Conservation (phyloP, 768 basidiomycete species). For the Phlebiopsis flavidoalba region DNA sequence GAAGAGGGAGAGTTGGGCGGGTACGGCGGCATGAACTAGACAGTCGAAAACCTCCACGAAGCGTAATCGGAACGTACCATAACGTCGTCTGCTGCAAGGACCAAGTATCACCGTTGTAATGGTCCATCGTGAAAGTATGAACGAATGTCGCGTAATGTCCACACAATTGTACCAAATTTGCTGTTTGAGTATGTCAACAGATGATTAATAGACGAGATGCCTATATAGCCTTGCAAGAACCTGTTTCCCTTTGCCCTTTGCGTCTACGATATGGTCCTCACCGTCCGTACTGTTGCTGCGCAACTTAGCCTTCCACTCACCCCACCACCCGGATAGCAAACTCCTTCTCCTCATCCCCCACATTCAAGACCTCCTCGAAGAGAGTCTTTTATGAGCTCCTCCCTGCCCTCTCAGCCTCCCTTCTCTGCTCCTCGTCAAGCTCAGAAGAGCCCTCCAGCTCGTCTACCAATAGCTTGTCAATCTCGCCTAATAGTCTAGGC, state of each 20-base stretch:
- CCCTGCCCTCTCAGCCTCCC: conserved; percentile 14
- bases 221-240: conserved; percentile 3
- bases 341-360: conserved; percentile 68
- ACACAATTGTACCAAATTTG: neutral
- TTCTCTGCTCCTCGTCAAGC: neutral
- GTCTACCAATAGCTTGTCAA: conserved; percentile 29
- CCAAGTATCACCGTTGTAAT: neutral
- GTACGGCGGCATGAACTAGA: too few relatives aligned
- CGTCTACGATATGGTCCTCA: neutral
- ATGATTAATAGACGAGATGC: neutral
- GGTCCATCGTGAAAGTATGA: neutral
- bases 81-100: neutral
- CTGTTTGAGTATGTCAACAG: neutral
- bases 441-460: neutral
- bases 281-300: neutral
- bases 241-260: neutral
- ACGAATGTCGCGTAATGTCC: neutral
- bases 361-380: conserved; percentile 59
- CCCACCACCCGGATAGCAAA: conserved; percentile 72
- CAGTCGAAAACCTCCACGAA: too few relatives aligned
- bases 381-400: conserved; percentile 52
- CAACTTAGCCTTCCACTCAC: conserved; percentile 30
- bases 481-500: conserved; percentile 46
- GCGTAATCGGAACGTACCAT: neutral
- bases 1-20: too few relatives aligned